A percentile compares a stretch with the other conserved stretches of the same genome.
Evolutionary conservation across 2,329 filamentous ascomycete genomes (phyloP).

Genomic region (Fusarium goolgardi): DNA sequence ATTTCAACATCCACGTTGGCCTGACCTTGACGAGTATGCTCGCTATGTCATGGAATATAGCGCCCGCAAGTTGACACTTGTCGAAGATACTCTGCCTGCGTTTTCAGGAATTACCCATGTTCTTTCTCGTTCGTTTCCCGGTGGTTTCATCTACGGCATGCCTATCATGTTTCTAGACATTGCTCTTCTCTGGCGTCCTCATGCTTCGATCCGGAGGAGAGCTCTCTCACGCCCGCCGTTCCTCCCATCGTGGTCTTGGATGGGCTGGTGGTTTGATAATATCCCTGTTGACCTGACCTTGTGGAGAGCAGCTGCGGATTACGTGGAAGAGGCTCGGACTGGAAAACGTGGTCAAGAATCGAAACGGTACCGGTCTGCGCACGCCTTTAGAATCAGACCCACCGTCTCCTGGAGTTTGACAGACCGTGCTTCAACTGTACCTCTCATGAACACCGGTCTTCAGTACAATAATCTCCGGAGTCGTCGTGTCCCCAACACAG

Average conservation of each 20-base stretch:
- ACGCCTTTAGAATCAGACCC: conserved; percentile 55
- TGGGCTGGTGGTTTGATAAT: conserved; percentile 61
- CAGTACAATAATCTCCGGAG: conserved; percentile 55
- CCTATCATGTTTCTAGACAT: conserved; percentile 60
- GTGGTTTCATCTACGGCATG: conserved; percentile 60
- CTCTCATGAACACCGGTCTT: conserved; percentile 54
- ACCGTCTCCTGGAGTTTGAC: conserved; percentile 56
- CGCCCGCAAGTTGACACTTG: conserved; percentile 53
- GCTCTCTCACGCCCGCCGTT: conserved; percentile 53
- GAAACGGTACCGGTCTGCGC: conserved; percentile 53
- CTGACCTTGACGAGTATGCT: conserved; percentile 60
- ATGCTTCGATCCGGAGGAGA: conserved; percentile 56
- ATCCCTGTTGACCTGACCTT: conserved; percentile 56
- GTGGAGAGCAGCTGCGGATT: conserved; percentile 59
- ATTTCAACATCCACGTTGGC: conserved; percentile 58
- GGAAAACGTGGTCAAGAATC: conserved; percentile 49
- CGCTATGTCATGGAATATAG: conserved; percentile 59
- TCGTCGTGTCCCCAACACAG: conserved; percentile 47
- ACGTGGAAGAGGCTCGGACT: conserved; percentile 54
- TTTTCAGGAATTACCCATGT: conserved; percentile 58
- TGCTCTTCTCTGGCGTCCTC: conserved; percentile 59
- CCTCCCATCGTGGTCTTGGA: conserved; percentile 61
- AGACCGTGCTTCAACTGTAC: conserved; percentile 52
- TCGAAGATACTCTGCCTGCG: conserved; percentile 58
- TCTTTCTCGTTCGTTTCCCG: conserved; percentile 55